Base-by-base conservation (phyloP, 208 protist species). In the Trypanosoma conorhini region DNA sequence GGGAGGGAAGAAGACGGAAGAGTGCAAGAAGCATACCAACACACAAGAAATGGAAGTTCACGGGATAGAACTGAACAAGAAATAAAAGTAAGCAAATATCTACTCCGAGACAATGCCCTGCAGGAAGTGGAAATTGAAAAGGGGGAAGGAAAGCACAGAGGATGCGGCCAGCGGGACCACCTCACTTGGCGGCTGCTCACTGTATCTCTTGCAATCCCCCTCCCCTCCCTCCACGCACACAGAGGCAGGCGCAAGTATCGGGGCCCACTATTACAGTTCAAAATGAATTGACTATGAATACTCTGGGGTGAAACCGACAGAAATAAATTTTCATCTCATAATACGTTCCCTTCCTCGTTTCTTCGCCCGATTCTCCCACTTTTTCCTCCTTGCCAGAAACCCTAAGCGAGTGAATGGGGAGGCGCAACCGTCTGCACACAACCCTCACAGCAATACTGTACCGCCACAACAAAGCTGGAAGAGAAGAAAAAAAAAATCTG, bases 371-470 rank as follows among this genome's bases (percentile, higher is more conserved):
- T n/a, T 60, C 24, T 57, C 4, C 65, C n/a, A 21, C 24, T 33
- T 44, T 73, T 31, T n/a, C 26, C 57, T 35, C 57, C 69, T 74
- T 26, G 26, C 54, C 54, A 64, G 10, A 59, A 51, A 28, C 12
- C 48, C 24, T 60, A 10, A 13, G 42, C 42, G 17, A 13, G 9
- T 46, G 42, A 46, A 46, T 46, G 42, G 9, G 8, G 42, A 19
- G 42, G 42, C 42, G 42, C 42, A 46, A 19, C 8, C 42, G 42
- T 46, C 42, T 46, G 15, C 42, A 19, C 9, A 12, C 9, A 46
- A 46, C 15, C 42, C 42, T 46, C 42, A 46, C 42, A 19, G 42
- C 42, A 46, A 21, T 19, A 19, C 9, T 19, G 42, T 12, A 13
- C 1, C 9, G 15, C 9, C 5, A 3, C 42, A 46, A 3, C 8